Evolutionary conservation across 495 filamentous ascomycete species (phyloP).

Genomic region (Neurospora intermedia): DNA sequence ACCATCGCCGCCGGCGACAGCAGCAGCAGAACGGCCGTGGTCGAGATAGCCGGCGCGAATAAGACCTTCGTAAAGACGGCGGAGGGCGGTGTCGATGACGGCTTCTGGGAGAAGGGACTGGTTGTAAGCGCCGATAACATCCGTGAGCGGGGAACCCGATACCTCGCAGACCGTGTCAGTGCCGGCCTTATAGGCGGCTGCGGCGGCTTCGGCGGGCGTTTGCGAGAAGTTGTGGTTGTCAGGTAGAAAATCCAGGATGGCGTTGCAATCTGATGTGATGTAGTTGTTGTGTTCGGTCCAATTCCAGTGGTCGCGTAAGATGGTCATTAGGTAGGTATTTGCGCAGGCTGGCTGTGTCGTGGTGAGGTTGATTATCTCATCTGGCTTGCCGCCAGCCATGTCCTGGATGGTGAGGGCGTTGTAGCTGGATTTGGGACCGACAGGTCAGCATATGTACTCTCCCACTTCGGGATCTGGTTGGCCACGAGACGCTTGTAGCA

Average conservation of each 20-base stretch:
- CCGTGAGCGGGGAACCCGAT: conserved; percentile 15
- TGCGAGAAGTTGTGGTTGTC: conserved; percentile 25
- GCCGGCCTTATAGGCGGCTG: conserved; percentile 24
- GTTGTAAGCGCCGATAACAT: conserved; percentile 23
- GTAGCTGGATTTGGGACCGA: conserved; percentile 11
- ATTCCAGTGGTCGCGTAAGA: conserved; percentile 37
- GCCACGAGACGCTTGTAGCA: not conserved
- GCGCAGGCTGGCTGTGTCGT: conserved; percentile 26
- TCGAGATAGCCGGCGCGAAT: conserved; percentile 29
- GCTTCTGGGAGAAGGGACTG: conserved; percentile 23
- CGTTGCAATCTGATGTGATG: conserved; percentile 35
- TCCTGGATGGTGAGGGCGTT: conserved; percentile 24
- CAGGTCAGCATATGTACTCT: too few relatives aligned
- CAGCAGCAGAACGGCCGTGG: not conserved
- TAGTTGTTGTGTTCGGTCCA: conserved; percentile 33
- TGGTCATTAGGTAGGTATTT: conserved; percentile 27
- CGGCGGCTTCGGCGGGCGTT: conserved; percentile 24
- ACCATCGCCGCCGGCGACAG: too few relatives aligned
- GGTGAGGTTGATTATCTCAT: too few relatives aligned
- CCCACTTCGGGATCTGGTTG: not conserved
- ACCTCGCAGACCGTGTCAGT: conserved; percentile 28
- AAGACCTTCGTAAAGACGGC: conserved; percentile 25
- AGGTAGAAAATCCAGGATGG: conserved; percentile 13
- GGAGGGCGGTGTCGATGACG: conserved; percentile 24
- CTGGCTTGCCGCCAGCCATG: too few relatives aligned